phyloP scores from a whole-genome alignment of 768 basidiomycete species.

The Boletus patriciae region DNA sequence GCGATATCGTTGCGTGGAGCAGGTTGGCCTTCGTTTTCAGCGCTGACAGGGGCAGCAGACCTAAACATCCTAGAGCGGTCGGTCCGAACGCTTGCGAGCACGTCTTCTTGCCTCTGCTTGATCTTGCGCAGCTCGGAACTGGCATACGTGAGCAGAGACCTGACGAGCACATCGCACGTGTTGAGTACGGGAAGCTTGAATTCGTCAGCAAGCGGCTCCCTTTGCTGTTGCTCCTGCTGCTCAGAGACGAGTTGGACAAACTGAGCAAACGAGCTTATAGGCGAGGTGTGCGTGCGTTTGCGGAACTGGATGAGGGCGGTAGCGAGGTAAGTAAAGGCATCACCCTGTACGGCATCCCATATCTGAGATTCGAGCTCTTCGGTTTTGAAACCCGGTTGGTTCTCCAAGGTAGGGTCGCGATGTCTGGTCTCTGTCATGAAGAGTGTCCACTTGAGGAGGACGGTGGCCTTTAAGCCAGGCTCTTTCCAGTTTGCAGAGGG shows the following conservation, averaged over 20 bases:
- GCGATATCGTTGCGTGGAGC: conserved; percentile 82
- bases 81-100: conserved; percentile 63
- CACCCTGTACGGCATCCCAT: conserved; percentile 80
- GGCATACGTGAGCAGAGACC: conserved; percentile 70
- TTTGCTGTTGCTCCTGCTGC: conserved; percentile 36
- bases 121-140: conserved; percentile 83
- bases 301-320: conserved; percentile 58
- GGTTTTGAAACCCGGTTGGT: conserved; percentile 63
- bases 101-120: conserved; percentile 88
- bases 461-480: conserved; percentile 63
- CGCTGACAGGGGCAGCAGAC: conserved; percentile 43
- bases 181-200: conserved; percentile 55
- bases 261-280: conserved; percentile 40
- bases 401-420: conserved; percentile 63
- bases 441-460: conserved; percentile 86
- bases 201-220: conserved; percentile 43
- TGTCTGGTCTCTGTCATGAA: conserved; percentile 78
- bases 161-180: conserved; percentile 69
- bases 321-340: conserved; percentile 73
- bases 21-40: conserved; percentile 42
- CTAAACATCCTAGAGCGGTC: conserved; percentile 58
- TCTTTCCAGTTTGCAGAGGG: conserved; percentile 64
- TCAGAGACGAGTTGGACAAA: conserved; percentile 40
- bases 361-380: conserved; percentile 81
- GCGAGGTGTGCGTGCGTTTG: conserved; percentile 32